Evolutionary conservation across 1,284 basidiomycete species (phyloP).

Genomic region (Cryptococcus jaspeensis): DNA sequence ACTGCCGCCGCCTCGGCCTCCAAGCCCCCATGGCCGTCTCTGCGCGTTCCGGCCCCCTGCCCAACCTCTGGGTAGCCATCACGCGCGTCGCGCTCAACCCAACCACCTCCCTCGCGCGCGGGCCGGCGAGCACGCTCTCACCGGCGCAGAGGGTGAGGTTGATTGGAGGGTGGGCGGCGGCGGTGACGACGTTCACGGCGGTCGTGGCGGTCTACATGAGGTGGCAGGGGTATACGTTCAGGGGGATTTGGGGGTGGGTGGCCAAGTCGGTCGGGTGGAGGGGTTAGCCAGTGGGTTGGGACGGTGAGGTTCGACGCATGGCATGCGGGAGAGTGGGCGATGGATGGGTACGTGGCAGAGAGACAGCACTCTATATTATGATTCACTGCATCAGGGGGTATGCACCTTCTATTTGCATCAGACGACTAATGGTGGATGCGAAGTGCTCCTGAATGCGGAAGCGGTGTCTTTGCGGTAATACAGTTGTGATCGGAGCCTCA

Average conservation of each 20-base stretch:
- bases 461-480: too few relatives aligned
- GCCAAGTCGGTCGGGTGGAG: conserved; percentile 1
- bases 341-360: background rate
- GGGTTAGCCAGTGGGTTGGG: background rate
- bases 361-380: too few relatives aligned
- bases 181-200: conserved; percentile 27
- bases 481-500: too few relatives aligned
- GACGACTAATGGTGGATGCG: too few relatives aligned
- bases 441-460: too few relatives aligned
- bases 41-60: conserved; percentile 63
- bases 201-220: conserved; percentile 43
- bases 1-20: conserved; percentile 78
- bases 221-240: conserved; percentile 45
- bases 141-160: conserved; percentile 37
- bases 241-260: conserved; percentile 46
- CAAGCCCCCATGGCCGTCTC: conserved; percentile 89
- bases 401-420: too few relatives aligned
- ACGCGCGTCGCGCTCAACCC: conserved; percentile 49
- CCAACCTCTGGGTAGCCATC: conserved; percentile 49
- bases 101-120: conserved; percentile 42
- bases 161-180: conserved; percentile 31
- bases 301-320: background rate
- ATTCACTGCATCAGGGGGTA: too few relatives aligned
- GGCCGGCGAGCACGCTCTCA: conserved; percentile 35
- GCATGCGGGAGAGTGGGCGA: background rate